Evolutionary conservation across 768 basidiomycete genomes (phyloP), one percentile per base, ranked within the genome.

Genomic region (Rhizopogon vinicolor): DNA sequence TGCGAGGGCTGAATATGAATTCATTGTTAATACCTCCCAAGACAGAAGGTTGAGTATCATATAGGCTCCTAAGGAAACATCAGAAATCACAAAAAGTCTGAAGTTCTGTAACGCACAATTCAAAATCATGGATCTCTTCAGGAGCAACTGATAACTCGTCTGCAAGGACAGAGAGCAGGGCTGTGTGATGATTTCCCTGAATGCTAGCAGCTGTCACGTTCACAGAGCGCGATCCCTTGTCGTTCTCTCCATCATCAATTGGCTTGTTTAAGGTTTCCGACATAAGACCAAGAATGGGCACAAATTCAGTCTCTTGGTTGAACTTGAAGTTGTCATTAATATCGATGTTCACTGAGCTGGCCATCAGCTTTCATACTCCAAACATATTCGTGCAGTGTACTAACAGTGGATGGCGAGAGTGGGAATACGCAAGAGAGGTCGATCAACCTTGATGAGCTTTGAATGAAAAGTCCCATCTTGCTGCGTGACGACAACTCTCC

Each of bases 51-150:
- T 98, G 93, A 1, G 85, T 87, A 62, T 98, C 96, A 61, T 87
- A 97, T 40, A 98, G 73, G 66, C 86, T 74, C 69, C 93, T 83
- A 53, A 41, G n/a, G 54, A 45, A 41, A 18, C 46, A 57, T 49
- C 31, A 50, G 42, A 28, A 5, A n/a, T 44, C 22, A 56, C 12
- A 54, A n/a, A n/a, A 44, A 9, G 40, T 8, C 5, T 12, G 7
- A 51, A 39, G 41, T 7, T 37, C 37, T 19, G 60, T 13, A 10
- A 67, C 86, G 43, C 65, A 92, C 87, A 99, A 74, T 70, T 99
- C 97, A 67, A 99, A 98, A 69, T 98, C 96, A 62, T 92, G 86
- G 51, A 99, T 95, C 59, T 90, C 83, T 57, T 89, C 85, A 0
- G 87, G 79, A 3, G 81, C 72, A 19, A 96, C 74, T 7, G 86